phyloP scores from a whole-genome alignment of 352 stramenopile genomes.

The Pythium aquatile region DNA sequence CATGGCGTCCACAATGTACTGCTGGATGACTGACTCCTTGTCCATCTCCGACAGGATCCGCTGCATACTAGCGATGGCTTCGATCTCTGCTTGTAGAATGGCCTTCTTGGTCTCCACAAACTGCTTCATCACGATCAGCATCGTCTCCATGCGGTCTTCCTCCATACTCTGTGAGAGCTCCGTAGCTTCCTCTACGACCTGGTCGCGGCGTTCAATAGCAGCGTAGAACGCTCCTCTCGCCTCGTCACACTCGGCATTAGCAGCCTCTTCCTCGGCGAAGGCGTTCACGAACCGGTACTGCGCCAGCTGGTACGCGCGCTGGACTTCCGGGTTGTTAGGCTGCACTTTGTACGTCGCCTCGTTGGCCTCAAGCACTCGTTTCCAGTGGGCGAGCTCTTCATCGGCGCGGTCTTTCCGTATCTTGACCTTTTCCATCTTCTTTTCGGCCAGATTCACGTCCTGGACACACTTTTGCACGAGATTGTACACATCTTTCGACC shows the following conservation, averaged over 20 bases:
- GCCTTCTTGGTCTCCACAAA: constrained; percentile 85
- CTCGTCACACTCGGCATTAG: constrained; percentile 62
- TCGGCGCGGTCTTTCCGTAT: constrained; percentile 57
- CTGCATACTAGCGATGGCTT: constrained; percentile 65
- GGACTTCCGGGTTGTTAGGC: constrained; percentile 73
- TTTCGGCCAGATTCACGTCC: constrained; percentile 64
- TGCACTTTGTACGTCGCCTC: constrained; percentile 81
- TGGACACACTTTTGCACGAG: constrained; percentile 74
- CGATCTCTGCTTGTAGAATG: constrained; percentile 80
- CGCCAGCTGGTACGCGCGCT: constrained; percentile 59
- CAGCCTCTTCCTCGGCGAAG: constrained; percentile 61
- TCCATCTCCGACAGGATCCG: constrained; percentile 71
- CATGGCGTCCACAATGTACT: constrained; percentile 85
- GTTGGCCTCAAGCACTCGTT: constrained; percentile 71
- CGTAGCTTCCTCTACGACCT: constrained; percentile 80
- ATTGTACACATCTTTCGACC: constrained; percentile 78
- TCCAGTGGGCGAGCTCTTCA: constrained; percentile 76
- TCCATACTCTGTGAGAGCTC: constrained; percentile 78
- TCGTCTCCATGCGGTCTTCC: constrained; percentile 81
- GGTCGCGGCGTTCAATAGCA: constrained; percentile 71
- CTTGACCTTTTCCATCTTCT: constrained; percentile 77
- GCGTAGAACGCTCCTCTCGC: constrained; percentile 46
- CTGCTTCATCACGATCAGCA: constrained; percentile 83
- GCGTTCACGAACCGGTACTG: constrained; percentile 64
- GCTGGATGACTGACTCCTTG: constrained; percentile 80